Conservation (phyloP, 176 grass and related monocot species). For the Oryza australiensis region DNA sequence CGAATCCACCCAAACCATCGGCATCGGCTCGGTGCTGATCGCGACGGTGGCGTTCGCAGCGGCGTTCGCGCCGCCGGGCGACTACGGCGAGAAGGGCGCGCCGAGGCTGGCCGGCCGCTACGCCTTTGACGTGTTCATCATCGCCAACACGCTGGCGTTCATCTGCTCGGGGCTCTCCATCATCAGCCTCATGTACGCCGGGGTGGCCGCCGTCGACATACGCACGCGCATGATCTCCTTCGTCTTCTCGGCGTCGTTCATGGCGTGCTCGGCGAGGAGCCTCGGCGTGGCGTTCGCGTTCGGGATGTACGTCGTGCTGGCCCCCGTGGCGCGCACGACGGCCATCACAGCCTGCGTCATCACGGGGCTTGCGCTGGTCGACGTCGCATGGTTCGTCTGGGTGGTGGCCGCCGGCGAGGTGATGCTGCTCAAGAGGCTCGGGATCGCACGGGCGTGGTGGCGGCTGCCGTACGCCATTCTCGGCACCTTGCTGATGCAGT, state of each 20-base stretch:
- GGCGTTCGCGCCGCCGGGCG: slow-evolving; percentile 25
- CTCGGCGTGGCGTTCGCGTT: slow-evolving; percentile 40
- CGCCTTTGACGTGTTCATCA: slow-evolving; percentile 35
- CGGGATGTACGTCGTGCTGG: slow-evolving; percentile 21
- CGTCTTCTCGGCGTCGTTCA: background rate
- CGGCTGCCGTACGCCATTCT: background rate
- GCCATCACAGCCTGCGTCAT: slow-evolving; percentile 17
- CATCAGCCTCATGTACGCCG: slow-evolving; percentile 45
- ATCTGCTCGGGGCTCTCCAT: slow-evolving; percentile 28
- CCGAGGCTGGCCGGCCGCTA: background rate
- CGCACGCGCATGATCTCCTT: slow-evolving; percentile 25
- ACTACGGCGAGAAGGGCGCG: background rate
- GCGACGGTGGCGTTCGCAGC: slow-evolving; percentile 43
- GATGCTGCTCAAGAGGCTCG: slow-evolving; percentile 20
- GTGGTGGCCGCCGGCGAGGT: background rate
- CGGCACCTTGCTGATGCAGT: background rate
- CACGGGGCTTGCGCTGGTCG: slow-evolving; percentile 6
- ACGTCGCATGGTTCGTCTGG: background rate
- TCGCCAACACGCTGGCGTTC: slow-evolving; percentile 44
- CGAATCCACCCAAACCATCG: slow-evolving; percentile 40
- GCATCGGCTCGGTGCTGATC: slow-evolving; percentile 39
- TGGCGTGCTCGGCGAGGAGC: slow-evolving; percentile 34
- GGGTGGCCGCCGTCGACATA: slow-evolving; percentile 39
- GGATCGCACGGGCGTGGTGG: background rate
- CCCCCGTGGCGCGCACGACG: background rate